Evolutionary conservation across 805 yeast species (phyloP), one percentile per base, ranked within the genome.

Genomic region (Pichia ethanolica): DNA sequence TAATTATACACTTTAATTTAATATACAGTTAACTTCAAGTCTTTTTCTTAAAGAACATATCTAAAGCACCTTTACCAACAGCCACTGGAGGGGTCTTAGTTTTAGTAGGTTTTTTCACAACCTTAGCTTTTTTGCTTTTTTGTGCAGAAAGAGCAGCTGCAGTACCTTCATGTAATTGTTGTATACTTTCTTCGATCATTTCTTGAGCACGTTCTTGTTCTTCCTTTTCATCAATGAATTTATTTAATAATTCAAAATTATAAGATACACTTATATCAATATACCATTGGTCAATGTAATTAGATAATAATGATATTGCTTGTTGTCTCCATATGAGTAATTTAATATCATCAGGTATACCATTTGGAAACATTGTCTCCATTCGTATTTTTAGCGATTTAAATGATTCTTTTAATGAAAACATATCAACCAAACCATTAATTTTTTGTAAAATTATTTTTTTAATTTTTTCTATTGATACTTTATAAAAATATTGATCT

Each of bases 41-140:
- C 27, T 56, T 59, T 40, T 68, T 76, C 55, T 73, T 78, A 63
- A 82, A 84, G 55, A 85, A 82, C 47, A 78, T 75, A 59, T 85
- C 91, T 30, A 85, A 66, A 1, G 89, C 87, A 1, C 93, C 83
- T 1, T 71, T 69, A 1, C 78, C 78, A 3, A 79, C 79, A 36
- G 58, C 61, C 27, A 54, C 53, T 55, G 42, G 49, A 43, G 51
- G 71, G 72, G 32, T 63, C 65, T 30, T 64, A 12, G 38, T 35
- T 28, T 39, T 44, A 27, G 34, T 11, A 30, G 45, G 25, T 35
- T 42, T 42, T 46, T 28, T 37, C n/a, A 14, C 37, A 66, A 56
- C 35, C 45, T 50, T 50, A 54, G 57, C 35, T 59, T 55, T 44
- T 62, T 61, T 37, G 27, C 10, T 9, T 53, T 50, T 39, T 53